These are phyloP conservation scores for Chrysosphaeria jannelii DNA, from an alignment of 2,329 filamentous ascomycete species.

Conservation along the genomic window DNA sequence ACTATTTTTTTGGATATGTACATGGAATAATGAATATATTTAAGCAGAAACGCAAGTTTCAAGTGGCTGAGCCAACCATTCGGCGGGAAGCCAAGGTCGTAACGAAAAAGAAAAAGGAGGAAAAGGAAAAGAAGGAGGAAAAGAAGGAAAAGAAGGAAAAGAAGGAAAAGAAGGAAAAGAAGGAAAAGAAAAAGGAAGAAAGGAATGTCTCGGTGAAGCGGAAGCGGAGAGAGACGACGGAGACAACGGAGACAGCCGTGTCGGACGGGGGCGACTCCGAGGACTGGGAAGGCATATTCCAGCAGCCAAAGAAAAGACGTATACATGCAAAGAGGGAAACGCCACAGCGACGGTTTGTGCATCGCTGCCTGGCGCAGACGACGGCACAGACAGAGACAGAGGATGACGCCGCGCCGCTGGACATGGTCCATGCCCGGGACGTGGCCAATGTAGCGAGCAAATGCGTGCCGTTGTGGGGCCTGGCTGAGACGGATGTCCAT, in stretches of 20 bases:
- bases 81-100: constrained; percentile 6
- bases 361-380: too few relatives aligned
- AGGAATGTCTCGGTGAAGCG: not conserved
- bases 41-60: constrained; percentile 17
- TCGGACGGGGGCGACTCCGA: too few relatives aligned
- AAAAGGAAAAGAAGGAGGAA: not conserved
- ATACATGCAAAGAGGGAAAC: too few relatives aligned
- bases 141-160: constrained; percentile 6
- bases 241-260: too few relatives aligned
- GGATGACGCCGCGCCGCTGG: too few relatives aligned
- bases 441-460: constrained; percentile 20
- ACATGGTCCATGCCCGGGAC: constrained; percentile 27
- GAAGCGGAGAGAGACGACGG: constrained; percentile 5
- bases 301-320: constrained; percentile 9
- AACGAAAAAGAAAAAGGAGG: not conserved
- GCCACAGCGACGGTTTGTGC: too few relatives aligned
- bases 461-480: constrained; percentile 19
- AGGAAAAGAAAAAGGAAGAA: constrained; percentile 1
- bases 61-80: constrained; percentile 18
- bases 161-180: constrained; percentile 6
- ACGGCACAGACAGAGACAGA: too few relatives aligned
- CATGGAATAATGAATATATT: constrained; percentile 14
- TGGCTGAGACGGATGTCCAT: constrained; percentile 19
- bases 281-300: too few relatives aligned
- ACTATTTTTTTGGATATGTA: too few relatives aligned